Evolutionary conservation across 106 monocot genomes (phyloP), one percentile per base, ranked within the genome.

Genomic region (Alisma plantagoaquatica): DNA sequence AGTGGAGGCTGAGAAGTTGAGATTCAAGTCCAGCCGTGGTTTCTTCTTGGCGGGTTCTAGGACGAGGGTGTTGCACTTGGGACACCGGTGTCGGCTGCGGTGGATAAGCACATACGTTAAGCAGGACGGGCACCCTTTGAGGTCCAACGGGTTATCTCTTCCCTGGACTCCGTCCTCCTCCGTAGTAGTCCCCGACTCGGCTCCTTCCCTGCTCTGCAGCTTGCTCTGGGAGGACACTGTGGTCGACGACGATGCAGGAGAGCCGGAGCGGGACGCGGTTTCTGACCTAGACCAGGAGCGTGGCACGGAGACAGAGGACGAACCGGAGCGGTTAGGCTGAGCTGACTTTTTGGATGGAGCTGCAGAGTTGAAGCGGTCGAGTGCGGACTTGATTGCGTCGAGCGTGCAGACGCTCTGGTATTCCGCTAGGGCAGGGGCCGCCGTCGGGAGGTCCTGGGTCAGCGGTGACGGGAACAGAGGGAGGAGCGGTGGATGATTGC

Each of bases 361-460:
- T n/a, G n/a, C n/a, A n/a, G n/a, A n/a, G n/a, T n/a, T n/a, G 0
- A 60, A 71, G 19, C 80, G 63, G 51, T 81, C 75, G 14, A 81
- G 67, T 3, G 80, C 80, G 10, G 30, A 63, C 38, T 60, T 72
- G 16, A 81, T 75, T 49, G 67, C 75, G 49, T 81, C 80, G 7
- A 81, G 72, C 17, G 80, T 81, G 60, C 75, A 75, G 27, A 86
- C 86, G 65, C 77, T 81, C 49, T 63, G 75, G 68, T 73, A 73
- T 29, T 35, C 43, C 14, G 28, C 19, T 14, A 44, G 1, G 5
- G 62, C 47, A 10, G 61, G 33, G 28, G 63, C 6, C 9, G 35
- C 7, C n/a, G n/a, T n/a, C n/a, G n/a, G n/a, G n/a, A n/a, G n/a
- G n/a, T n/a, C n/a, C n/a, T n/a, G n/a, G n/a, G n/a, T n/a, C n/a